These are phyloP conservation scores for Pythium apleroticum DNA, from an alignment of 352 stramenopile species.

Conservation along the genomic window DNA sequence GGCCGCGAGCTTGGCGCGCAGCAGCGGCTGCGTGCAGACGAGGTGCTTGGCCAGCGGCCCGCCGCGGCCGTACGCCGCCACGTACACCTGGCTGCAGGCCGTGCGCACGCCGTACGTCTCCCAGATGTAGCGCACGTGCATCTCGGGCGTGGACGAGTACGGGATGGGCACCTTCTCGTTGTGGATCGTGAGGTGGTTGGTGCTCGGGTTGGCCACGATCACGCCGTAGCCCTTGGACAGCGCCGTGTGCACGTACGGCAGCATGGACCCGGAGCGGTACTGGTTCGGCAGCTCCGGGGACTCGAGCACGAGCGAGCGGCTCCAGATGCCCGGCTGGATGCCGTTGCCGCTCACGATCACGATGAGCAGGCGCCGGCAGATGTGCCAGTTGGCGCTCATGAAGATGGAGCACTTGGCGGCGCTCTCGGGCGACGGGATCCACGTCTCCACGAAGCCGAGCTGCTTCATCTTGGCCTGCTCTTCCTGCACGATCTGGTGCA, in stretches of 20 bases:
- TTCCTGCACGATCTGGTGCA: constrained; percentile 84
- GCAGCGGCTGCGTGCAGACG: constrained; percentile 62
- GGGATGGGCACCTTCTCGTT: constrained; percentile 77
- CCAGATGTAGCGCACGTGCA: constrained; percentile 83
- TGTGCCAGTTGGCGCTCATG: constrained; percentile 84
- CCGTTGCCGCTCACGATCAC: constrained; percentile 82
- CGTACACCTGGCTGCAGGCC: constrained; percentile 75
- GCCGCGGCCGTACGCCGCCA: constrained; percentile 73
- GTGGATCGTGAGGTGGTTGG: constrained; percentile 69
- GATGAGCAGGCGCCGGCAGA: constrained; percentile 67
- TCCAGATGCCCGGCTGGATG: constrained; percentile 87
- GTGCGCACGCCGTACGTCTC: constrained; percentile 75
- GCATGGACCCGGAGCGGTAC: constrained; percentile 82
- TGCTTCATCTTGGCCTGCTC: constrained; percentile 87
- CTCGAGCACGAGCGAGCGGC: constrained; percentile 78
- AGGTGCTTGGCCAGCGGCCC: constrained; percentile 75
- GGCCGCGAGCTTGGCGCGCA: constrained; percentile 62
- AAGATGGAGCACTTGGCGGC: constrained; percentile 76
- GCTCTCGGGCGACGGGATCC: constrained; percentile 68
- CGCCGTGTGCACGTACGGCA: constrained; percentile 78
- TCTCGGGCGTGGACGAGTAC: constrained; percentile 70
- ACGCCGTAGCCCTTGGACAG: constrained; percentile 80
- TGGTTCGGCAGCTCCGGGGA: constrained; percentile 65
- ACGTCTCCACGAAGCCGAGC: constrained; percentile 80
- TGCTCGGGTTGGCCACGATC: constrained; percentile 80